These are phyloP conservation scores for Arthroderma uncinatum DNA, from an alignment of 2,329 filamentous ascomycete species.

Conservation along the genomic window DNA sequence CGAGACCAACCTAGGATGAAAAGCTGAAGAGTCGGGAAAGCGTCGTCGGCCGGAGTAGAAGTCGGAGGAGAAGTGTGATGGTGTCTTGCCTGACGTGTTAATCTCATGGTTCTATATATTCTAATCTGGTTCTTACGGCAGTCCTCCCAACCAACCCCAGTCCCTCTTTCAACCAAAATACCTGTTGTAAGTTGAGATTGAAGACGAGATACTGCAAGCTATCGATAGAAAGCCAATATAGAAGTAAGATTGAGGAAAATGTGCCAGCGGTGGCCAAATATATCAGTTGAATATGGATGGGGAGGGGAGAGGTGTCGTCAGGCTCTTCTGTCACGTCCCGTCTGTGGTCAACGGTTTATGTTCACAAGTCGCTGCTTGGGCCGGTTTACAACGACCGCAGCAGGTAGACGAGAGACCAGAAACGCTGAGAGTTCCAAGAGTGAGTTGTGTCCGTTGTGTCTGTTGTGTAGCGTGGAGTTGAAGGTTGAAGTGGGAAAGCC, in stretches of 20 bases:
- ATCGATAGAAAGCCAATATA: background rate
- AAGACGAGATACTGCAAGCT: background rate
- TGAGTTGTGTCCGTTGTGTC: background rate
- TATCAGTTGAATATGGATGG: background rate
- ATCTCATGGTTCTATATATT: slow-evolving; percentile 44
- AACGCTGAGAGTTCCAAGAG: background rate
- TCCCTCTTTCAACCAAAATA: background rate
- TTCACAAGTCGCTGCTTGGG: background rate
- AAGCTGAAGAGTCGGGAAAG: slow-evolving; percentile 71
- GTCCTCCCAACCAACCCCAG: slow-evolving; percentile 17
- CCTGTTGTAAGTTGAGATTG: background rate
- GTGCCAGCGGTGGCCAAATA: slow-evolving; percentile 2
- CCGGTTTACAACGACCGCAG: background rate
- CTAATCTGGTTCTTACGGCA: slow-evolving; percentile 44
- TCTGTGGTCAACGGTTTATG: background rate
- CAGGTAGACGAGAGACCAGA: background rate
- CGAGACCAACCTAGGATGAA: slow-evolving; percentile 63
- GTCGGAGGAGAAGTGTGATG: slow-evolving; percentile 7
- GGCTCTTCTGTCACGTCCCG: background rate
- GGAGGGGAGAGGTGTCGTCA: background rate
- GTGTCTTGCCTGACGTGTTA: slow-evolving; percentile 45
- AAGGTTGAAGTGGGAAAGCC: background rate
- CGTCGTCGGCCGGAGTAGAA: slow-evolving; percentile 43
- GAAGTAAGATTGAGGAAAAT: background rate
- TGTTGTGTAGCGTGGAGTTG: background rate